Evolutionary conservation across 78 protist species (phyloP).

Genomic region (Mastigamoeba balamuthi): DNA sequence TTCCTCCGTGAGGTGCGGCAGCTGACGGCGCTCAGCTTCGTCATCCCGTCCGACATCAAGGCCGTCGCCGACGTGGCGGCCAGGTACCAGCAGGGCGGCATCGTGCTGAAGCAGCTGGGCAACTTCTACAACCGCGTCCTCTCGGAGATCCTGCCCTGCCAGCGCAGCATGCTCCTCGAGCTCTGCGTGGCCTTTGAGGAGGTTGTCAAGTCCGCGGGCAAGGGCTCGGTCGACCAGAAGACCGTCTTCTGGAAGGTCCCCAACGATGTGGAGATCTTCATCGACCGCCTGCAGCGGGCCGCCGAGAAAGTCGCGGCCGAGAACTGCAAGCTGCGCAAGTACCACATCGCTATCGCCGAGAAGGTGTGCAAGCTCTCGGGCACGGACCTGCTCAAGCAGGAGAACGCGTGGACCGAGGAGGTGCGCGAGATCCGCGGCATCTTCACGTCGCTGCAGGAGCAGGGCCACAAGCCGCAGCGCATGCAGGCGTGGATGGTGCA

Average conservation of each 20-base stretch:
- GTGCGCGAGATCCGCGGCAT: no score
- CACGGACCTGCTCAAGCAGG: no score
- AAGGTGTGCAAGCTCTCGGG: no score
- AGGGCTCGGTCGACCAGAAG: not conserved
- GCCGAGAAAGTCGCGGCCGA: no score
- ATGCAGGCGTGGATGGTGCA: no score
- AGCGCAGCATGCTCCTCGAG: slow-evolving; percentile 39
- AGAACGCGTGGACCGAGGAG: no score
- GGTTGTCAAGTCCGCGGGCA: not conserved
- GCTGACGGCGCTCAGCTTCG: slow-evolving; percentile 43
- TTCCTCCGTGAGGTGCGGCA: slow-evolving; percentile 66
- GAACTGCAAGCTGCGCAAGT: no score
- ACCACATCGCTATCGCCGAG: no score
- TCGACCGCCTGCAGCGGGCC: slow-evolving; percentile 15
- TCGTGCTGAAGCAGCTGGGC: slow-evolving; percentile 61
- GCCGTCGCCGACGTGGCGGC: slow-evolving; percentile 10
- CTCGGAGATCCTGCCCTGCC: slow-evolving; percentile 42
- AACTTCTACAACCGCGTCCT: slow-evolving; percentile 62
- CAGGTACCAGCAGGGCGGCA: slow-evolving; percentile 3
- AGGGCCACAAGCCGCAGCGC: no score
- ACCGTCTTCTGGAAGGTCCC: slow-evolving; percentile 25
- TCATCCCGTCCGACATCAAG: slow-evolving; percentile 11
- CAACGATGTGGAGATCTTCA: slow-evolving; percentile 17
- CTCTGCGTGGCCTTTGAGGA: slow-evolving; percentile 16
- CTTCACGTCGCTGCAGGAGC: no score